phyloP scores from a whole-genome alignment of 1,139 yeast species.

The Geotrichum citri-aurantii region DNA sequence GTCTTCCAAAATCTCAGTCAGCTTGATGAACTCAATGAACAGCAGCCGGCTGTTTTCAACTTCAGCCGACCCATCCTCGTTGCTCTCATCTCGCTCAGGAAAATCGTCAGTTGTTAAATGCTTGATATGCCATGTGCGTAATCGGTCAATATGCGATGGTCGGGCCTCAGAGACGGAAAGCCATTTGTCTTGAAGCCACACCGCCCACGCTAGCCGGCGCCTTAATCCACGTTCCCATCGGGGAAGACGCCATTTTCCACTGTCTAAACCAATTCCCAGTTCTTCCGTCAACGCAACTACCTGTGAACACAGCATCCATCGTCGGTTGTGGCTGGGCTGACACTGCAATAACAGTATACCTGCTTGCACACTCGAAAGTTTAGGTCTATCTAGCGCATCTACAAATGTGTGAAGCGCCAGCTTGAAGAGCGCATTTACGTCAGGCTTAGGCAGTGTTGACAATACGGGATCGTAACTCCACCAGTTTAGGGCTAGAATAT shows the following conservation, averaged over 20 bases:
- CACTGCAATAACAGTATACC: constrained; percentile 40
- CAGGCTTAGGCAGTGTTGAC: constrained; percentile 34
- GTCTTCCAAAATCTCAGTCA: constrained; percentile 66
- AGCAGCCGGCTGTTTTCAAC: constrained; percentile 66
- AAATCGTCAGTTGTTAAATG: constrained; percentile 33
- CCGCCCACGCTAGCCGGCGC: constrained; percentile 88
- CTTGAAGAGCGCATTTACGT: constrained; percentile 35
- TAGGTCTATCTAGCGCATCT: constrained; percentile 40
- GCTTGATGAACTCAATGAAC: constrained; percentile 62
- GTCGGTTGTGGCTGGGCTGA: constrained; percentile 48
- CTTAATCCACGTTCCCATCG: constrained; percentile 88
- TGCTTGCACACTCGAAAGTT: constrained; percentile 43
- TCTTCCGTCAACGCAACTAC: constrained; percentile 83
- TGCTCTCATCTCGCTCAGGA: constrained; percentile 41
- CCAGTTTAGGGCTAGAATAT: constrained; percentile 42
- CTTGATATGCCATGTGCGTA: constrained; percentile 26
- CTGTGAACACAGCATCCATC: constrained; percentile 83
- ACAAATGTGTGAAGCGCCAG: constrained; percentile 37
- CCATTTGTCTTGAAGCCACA: constrained; percentile 87
- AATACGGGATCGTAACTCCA: constrained; percentile 37
- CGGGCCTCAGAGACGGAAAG: constrained; percentile 67
- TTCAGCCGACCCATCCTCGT: constrained; percentile 57
- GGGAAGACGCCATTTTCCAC: constrained; percentile 83
- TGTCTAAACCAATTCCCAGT: constrained; percentile 77
- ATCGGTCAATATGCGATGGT: constrained; percentile 55